Base-by-base conservation (phyloP, 495 filamentous ascomycete species). In the Usnea hakonensis region DNA sequence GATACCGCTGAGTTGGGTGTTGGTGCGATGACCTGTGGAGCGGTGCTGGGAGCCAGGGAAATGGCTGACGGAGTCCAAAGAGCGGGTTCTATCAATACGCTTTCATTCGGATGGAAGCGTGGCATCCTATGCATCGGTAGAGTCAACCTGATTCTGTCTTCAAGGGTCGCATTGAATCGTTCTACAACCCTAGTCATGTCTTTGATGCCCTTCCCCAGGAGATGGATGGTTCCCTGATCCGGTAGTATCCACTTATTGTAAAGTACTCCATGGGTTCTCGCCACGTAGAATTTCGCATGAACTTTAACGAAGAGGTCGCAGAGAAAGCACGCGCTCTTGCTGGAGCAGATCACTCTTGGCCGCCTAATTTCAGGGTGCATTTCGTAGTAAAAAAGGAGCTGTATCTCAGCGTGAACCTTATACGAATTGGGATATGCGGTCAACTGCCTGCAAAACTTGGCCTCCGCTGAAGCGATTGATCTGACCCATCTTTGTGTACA, bases 371-470 rank as follows among this genome's bases (percentile, higher is more conserved):
- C 30, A 10, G 50, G 23, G 8, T 69, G 23, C 1, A 71, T 65
- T 55, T 78, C 71, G 62, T 71, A 78, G 64, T 77, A 69, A 30
- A 72, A 74, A 17, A 80, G 62, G 38, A 82, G 71, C 57, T 80
- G 78, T 13, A 82, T 75, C 67, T 82, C 78, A 36, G 79, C 79
- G 61, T 82, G 78, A 30, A 82, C 71, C 48, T 74, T 77, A 0
- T 52, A 52, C 5, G 46, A 6, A 52, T 9, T 52, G n/a, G 28
- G 28, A 30, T 5, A 30, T n/a, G n/a, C n/a, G n/a, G n/a, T n/a
- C n/a, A n/a, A n/a, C n/a, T n/a, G n/a, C 46, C 46, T 52, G 46
- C 6, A 52, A 52, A 52, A 52, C 16, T 30, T 5, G 46, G 46
- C 46, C 46, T 52, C 46, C 28, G 46, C 46, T 21, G 46, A 5